Base-by-base conservation (phyloP, 2,329 filamentous ascomycete species). In the Aspergillus versicolor region DNA sequence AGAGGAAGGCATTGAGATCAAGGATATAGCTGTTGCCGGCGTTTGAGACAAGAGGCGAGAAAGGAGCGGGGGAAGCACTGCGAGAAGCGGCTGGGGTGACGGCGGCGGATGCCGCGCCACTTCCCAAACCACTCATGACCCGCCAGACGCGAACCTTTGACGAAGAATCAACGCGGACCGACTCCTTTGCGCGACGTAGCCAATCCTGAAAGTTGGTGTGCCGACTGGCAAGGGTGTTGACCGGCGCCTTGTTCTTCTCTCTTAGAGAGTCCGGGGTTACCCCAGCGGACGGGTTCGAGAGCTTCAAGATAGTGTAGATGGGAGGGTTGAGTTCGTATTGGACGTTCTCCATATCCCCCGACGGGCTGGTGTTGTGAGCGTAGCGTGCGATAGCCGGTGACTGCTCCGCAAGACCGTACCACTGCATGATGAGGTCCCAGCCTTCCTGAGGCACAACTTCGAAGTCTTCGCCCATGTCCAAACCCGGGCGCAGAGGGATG, bases 241-340 rank as follows among this genome's bases (percentile, higher is more conserved):
- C 80, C 1, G 92, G 86, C 5, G 83, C 77, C 15, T 84, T 83
- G 38, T 83, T 81, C 54, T 77, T 82, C 11, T 86, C 83, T 66
- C 87, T 86, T 55, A 88, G 75, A 2, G 81, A 76, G 66, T 87
- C 82, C 38, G 84, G 78, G 2, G 84, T 82, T 62, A 81, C 86
- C 51, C 81, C 75, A 17, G 82, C 77, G 3, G 84, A 84, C 8
- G 75, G 71, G 64, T 80, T 81, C 71, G 87, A 88, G 2, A 97
- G 79, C 63, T 93, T 91, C 69, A 96, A 86, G 59, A 97, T 81
- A 1, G 87, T 91, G 71, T 97, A 90, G 43, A 96, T 81, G 0
- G 91, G 91, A 4, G 92, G 94, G 67, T 92, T 86, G 41, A 91
- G 80, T 75, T 97, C 94, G 71, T 89, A 96, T 65, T 89, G 80